These are phyloP conservation scores for Macadamia integrifolia DNA, from an alignment of 164 flowering plant species.

Conservation along the genomic window DNA sequence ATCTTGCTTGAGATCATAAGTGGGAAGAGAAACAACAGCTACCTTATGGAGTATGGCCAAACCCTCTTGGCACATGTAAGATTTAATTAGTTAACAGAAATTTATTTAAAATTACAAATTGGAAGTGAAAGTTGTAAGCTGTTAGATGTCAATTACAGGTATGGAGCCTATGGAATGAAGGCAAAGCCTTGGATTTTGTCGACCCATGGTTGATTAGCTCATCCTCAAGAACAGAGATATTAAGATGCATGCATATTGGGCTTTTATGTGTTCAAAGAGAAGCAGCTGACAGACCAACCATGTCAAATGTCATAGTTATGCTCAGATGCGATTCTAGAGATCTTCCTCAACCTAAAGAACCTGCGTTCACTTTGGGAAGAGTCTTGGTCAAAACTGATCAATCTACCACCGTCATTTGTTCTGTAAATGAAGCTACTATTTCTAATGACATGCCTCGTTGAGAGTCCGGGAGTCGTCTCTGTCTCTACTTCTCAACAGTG, in stretches of 20 bases:
- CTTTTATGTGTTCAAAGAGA: slow-evolving; percentile 14
- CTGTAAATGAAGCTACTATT: slow-evolving; percentile 9
- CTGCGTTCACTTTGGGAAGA: slow-evolving; percentile 5
- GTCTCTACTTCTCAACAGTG: background rate
- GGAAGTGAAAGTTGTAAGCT: background rate
- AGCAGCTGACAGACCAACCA: slow-evolving; percentile 18
- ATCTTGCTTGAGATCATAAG: slow-evolving; percentile 24
- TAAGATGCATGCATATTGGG: slow-evolving; percentile 23
- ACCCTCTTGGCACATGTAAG: slow-evolving; percentile 23
- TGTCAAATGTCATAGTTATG: slow-evolving; percentile 19
- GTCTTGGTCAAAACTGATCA: background rate
- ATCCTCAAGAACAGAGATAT: slow-evolving; percentile 3
- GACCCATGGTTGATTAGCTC: slow-evolving; percentile 11
- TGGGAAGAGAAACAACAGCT: slow-evolving; percentile 15
- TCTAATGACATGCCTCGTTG: slow-evolving; percentile 1
- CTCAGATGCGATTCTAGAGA: slow-evolving; percentile 6
- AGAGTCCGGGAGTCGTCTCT: background rate
- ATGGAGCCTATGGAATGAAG: slow-evolving; percentile 26
- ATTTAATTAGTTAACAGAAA: background rate
- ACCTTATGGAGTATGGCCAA: slow-evolving; percentile 1
- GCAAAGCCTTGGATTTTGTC: slow-evolving; percentile 11
- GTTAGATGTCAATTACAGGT: slow-evolving; percentile 6
- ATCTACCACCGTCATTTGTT: slow-evolving; percentile 1
- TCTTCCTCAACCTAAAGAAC: slow-evolving; percentile 10
- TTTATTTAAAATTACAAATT: no score